A percentile compares a stretch with the other conserved stretches of the same genome.
Evolutionary conservation across 495 filamentous ascomycete genomes (phyloP).

Genomic region (Penicillium mononematosum): DNA sequence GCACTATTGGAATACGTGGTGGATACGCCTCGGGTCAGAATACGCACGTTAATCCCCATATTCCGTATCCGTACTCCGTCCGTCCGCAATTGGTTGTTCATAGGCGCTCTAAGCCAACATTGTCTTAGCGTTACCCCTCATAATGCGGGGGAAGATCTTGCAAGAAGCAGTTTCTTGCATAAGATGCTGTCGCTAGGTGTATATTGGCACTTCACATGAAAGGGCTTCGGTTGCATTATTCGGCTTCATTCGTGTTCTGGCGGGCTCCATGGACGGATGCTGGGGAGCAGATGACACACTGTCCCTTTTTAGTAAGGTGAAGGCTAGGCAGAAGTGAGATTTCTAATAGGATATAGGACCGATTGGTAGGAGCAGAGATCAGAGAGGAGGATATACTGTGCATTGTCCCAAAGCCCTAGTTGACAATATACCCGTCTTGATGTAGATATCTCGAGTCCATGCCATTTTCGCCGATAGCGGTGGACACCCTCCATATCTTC

Average conservation of each 20-base stretch:
- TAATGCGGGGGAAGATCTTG: neutral
- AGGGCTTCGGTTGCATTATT: neutral
- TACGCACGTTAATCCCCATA: neutral
- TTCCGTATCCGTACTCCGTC: neutral
- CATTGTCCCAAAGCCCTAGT: neutral
- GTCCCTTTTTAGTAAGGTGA: neutral
- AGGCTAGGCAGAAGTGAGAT: neutral
- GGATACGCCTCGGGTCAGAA: neutral
- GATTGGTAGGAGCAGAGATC: neutral
- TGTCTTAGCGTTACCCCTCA: constrained; percentile 6
- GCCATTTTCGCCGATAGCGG: too few relatives aligned
- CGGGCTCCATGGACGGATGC: too few relatives aligned
- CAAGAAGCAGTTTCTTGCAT: neutral
- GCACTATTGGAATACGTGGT: neutral
- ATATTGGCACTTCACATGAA: constrained; percentile 2
- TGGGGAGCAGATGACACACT: neutral
- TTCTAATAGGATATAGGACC: neutral
- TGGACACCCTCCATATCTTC: too few relatives aligned
- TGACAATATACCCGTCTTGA: neutral
- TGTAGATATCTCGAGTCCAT: neutral
- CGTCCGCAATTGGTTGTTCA: neutral
- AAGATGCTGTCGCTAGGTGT: neutral
- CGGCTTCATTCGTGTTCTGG: neutral
- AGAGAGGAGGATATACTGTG: neutral
- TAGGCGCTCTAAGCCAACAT: neutral